phyloP scores from a whole-genome alignment of 768 basidiomycete species.

The Rhodosporidiobolus sp. region DNA sequence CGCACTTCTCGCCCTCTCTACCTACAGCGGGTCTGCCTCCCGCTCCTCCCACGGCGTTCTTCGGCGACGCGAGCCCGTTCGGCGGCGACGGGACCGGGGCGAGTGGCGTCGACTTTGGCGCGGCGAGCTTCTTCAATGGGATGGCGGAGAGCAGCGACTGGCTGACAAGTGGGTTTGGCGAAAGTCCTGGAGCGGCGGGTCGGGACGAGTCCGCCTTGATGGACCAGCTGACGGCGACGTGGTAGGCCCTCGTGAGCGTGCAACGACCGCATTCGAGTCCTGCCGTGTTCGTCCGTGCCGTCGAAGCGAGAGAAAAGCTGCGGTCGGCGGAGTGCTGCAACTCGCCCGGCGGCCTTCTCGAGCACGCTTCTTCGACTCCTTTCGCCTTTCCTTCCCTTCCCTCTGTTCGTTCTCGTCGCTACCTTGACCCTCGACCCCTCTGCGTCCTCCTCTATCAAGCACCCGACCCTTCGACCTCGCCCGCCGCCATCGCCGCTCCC shows the following conservation, averaged over 20 bases:
- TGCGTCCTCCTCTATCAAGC: too few species aligned
- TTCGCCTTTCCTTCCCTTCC: background rate
- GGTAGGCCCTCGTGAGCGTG: too few species aligned
- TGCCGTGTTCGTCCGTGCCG: too few species aligned
- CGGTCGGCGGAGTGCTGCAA: background rate
- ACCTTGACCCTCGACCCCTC: too few species aligned
- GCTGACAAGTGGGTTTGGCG: slow-evolving; percentile 22
- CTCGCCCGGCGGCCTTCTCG: background rate
- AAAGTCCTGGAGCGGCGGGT: background rate
- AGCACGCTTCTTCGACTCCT: background rate
- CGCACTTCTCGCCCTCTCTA: background rate
- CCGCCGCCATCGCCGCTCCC: too few species aligned
- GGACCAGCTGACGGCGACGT: slow-evolving; percentile 36
- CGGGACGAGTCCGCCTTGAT: slow-evolving; percentile 15
- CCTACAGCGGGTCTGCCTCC: background rate
- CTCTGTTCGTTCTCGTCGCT: too few species aligned
- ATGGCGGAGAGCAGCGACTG: slow-evolving; percentile 23
- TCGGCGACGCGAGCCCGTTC: background rate
- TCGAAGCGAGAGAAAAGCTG: too few species aligned
- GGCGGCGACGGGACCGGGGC: background rate
- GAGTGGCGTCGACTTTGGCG: background rate
- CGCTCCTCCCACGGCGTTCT: background rate
- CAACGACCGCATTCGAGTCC: background rate
- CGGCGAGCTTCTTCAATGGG: slow-evolving; percentile 17
- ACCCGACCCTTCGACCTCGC: too few species aligned